These are phyloP conservation scores for Mercurialis annua DNA, from an alignment of 345 rosid species.

Conservation along the genomic window DNA sequence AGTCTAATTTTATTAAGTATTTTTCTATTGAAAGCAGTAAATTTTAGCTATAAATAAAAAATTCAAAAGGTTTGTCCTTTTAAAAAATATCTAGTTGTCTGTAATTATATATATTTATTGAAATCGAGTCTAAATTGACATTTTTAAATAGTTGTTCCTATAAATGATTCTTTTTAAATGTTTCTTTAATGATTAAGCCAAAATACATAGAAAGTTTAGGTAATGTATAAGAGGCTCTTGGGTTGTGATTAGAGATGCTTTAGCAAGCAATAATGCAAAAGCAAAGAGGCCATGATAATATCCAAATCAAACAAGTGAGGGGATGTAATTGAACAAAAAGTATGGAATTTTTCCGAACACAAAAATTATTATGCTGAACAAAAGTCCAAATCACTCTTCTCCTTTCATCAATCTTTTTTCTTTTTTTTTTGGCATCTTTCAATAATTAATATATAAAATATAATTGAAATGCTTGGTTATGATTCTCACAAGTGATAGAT, in stretches of 20 bases:
- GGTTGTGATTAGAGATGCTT: neutral
- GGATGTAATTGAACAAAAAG: conserved; percentile 6
- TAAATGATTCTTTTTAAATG: too few species aligned
- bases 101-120: too few species aligned
- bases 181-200: too few species aligned
- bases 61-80: too few species aligned
- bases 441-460: neutral
- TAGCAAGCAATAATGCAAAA: conserved; percentile 3
- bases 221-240: neutral
- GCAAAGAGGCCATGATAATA: neutral
- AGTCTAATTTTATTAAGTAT: too few species aligned
- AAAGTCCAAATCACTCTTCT: neutral
- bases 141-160: too few species aligned
- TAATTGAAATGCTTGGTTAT: conserved; percentile 4
- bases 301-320: conserved; percentile 11
- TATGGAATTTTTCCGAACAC: conserved; percentile 5
- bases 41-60: too few species aligned
- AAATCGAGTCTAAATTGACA: too few species aligned
- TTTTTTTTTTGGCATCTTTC: neutral
- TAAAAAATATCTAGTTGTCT: too few species aligned
- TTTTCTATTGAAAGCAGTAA: too few species aligned
- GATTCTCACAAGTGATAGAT: neutral
- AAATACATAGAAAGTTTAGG: neutral
- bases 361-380: neutral
- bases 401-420: neutral